phyloP scores from a whole-genome alignment of 768 basidiomycete species.

The Hericium coralloides region DNA sequence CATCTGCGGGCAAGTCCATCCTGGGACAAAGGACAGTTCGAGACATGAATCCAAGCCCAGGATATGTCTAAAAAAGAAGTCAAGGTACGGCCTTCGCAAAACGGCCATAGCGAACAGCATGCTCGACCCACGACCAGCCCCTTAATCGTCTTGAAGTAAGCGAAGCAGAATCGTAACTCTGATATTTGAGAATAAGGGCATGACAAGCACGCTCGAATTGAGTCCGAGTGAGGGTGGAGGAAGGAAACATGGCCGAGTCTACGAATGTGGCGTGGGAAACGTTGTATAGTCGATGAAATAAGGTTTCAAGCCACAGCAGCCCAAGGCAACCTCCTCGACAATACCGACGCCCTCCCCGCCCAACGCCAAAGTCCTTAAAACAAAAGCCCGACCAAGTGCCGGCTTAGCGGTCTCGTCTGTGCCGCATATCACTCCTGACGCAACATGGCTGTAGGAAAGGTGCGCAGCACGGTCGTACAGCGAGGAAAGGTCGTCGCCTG shows the following conservation, averaged over 20 bases:
- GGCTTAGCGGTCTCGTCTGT: constrained; percentile 28
- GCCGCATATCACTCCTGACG: constrained; percentile 27
- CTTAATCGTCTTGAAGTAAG: constrained; percentile 9
- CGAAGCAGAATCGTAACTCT: not conserved
- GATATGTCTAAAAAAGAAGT: constrained; percentile 15
- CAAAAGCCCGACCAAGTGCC: constrained; percentile 40
- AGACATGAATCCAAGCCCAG: constrained; percentile 23
- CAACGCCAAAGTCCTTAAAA: constrained; percentile 26
- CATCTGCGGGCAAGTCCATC: constrained; percentile 11
- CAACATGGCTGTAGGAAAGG: constrained; percentile 88
- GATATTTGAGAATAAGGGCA: constrained; percentile 32
- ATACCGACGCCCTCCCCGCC: constrained; percentile 7
- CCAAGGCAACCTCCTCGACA: constrained; percentile 9
- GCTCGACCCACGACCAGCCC: constrained; percentile 59
- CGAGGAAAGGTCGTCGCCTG: not conserved
- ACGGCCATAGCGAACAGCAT: constrained; percentile 34
- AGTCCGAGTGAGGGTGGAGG: constrained; percentile 42
- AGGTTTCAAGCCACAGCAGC: constrained; percentile 52
- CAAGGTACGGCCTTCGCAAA: constrained; percentile 1
- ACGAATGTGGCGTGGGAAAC: constrained; percentile 11
- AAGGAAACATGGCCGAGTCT: constrained; percentile 9
- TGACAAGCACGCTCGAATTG: constrained; percentile 56
- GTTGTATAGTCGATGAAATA: constrained; percentile 42
- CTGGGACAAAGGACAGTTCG: constrained; percentile 13
- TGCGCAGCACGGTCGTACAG: constrained; percentile 22